Percentiles rank a stretch among this genome's conserved stretches.
phyloP scores from a whole-genome alignment of 164 flowering plant species.

The Sedum album region DNA sequence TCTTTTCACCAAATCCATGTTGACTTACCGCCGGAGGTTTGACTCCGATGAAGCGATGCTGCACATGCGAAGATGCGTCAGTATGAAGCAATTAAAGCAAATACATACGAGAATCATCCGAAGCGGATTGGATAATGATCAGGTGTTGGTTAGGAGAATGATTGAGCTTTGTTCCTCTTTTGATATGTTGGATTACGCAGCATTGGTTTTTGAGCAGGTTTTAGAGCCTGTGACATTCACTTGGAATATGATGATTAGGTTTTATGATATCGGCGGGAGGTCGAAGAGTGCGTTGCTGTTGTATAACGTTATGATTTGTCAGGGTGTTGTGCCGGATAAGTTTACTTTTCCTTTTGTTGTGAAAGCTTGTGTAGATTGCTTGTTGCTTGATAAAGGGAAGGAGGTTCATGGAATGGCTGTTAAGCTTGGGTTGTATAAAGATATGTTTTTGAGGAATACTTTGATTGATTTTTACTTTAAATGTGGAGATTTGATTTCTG shows the following conservation, averaged over 20 bases:
- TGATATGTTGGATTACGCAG: slow-evolving; percentile 29
- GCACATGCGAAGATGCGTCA: slow-evolving; percentile 16
- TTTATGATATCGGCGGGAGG: slow-evolving; percentile 20
- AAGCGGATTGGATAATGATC: slow-evolving; percentile 20
- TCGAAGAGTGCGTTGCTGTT: slow-evolving; percentile 31
- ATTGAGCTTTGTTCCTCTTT: slow-evolving; percentile 31
- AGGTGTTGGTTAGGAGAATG: slow-evolving; percentile 29
- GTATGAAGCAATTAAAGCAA: slow-evolving; percentile 37
- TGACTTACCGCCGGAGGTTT: neutral
- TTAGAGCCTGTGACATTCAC: slow-evolving; percentile 30
- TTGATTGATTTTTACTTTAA: slow-evolving; percentile 19
- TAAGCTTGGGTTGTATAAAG: slow-evolving; percentile 15
- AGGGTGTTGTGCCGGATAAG: slow-evolving; percentile 24
- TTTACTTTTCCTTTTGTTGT: slow-evolving; percentile 25
- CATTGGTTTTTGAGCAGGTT: slow-evolving; percentile 31
- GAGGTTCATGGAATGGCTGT: slow-evolving; percentile 23
- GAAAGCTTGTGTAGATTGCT: slow-evolving; percentile 18
- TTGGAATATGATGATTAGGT: slow-evolving; percentile 57
- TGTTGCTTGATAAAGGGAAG: slow-evolving; percentile 19
- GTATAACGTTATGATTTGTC: slow-evolving; percentile 36
- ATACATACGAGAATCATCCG: slow-evolving; percentile 46
- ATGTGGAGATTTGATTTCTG: slow-evolving; percentile 16
- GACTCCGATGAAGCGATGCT: neutral
- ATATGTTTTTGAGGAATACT: slow-evolving; percentile 21
- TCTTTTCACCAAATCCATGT: neutral